Base-by-base conservation (phyloP, 768 basidiomycete species). In the Strobilomyces confusus region DNA sequence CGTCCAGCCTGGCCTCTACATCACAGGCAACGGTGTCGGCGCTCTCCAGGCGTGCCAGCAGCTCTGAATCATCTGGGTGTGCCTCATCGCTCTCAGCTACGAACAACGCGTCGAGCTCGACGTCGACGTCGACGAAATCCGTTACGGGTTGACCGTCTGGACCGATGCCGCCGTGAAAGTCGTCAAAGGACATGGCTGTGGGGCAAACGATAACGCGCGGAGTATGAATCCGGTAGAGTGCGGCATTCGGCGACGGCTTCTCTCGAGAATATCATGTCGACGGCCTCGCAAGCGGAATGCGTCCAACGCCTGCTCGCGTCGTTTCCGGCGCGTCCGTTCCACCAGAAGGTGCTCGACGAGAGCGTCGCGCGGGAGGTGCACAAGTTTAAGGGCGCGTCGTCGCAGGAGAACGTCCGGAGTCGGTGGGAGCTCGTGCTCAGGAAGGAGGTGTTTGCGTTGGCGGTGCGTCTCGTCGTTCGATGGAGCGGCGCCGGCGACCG, bases 371-470 rank as follows among this genome's bases (percentile, higher is more conserved):
- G 70, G 29, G 75, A 77, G 3, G 62, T 88, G 23, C 56, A 57
- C 29, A 73, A 78, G 20, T 71, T 78, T 1, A 72, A 71, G 33
- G 60, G 62, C 36, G 74, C 73, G 46, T 70, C 73, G 1, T 78
- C 78, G 8, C 63, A 74, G 4, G 89, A 90, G 46, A 85, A 80
- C 54, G 72, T 79, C 54, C 86, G 82, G 67, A 81, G 78, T 43
- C 81, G 82, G 60, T 92, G 90, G 89, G 90, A 92, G 63, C 80
- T 80, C 58, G 70, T 84, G 36, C 70, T 91, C 32, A 81, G 80
- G 72, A 81, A 81, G 57, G 87, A 89, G 62, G 77, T 91, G 42
- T 87, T 89, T 63, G 72, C 72, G 44, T 74, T 89, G 56, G 87
- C 88, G 47, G 90, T 91, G 60, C 62, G 82, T 80, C 29, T 30